phyloP scores from a whole-genome alignment of 164 flowering plant genomes.

The Piper betle region DNA sequence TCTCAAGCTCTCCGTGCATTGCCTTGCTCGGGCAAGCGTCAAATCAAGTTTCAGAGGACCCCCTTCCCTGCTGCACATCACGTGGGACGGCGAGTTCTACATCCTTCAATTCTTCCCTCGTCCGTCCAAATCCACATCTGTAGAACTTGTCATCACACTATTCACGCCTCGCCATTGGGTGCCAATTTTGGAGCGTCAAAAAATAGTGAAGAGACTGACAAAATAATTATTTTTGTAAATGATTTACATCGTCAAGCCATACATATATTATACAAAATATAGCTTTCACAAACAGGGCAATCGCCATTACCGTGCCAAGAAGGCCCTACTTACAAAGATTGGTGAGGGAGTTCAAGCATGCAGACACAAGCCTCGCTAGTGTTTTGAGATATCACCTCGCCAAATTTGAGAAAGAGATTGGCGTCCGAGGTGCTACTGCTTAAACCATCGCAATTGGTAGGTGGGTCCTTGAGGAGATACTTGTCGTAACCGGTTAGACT shows the following conservation, averaged over 20 bases:
- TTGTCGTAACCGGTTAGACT: constrained; percentile 45
- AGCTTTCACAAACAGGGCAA: no score
- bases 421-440: constrained; percentile 81
- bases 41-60: not conserved
- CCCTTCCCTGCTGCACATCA: not conserved
- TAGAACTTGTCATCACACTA: no score
- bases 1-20: not conserved
- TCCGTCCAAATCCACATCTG: not conserved
- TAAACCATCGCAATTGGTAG: constrained; percentile 49
- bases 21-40: not conserved
- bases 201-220: no score
- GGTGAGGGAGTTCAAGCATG: not conserved
- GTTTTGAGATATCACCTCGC: constrained; percentile 91
- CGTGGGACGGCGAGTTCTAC: not conserved
- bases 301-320: no score
- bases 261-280: no score
- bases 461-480: constrained; percentile 62
- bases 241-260: no score
- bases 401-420: constrained; percentile 82
- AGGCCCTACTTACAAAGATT: no score
- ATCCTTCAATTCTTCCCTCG: not conserved
- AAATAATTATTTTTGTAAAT: no score
- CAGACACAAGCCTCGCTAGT: constrained; percentile 11
- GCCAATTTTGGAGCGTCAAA: no score
- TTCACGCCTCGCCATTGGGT: no score